Percentiles rank a stretch among this genome's conserved stretches.
Evolutionary conservation across 768 basidiomycete species (phyloP).

Genomic region (Porpolomopsis calyptriformis): DNA sequence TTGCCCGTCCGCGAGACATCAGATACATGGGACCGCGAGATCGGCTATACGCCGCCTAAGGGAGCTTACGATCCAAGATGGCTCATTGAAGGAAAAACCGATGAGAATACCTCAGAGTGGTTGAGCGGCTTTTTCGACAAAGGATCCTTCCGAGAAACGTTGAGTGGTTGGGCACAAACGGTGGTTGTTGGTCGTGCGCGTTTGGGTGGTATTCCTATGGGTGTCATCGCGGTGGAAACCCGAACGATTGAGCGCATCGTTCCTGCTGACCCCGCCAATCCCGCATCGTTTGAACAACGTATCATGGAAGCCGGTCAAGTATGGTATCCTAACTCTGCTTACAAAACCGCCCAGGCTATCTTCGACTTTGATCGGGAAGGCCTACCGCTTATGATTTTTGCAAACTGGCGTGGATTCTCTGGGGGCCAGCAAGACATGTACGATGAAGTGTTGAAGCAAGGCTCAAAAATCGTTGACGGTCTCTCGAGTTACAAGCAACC

Average conservation of each 20-base stretch:
- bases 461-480: constrained; percentile 97
- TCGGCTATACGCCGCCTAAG: constrained; percentile 84
- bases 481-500: constrained; percentile 95
- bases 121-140: constrained; percentile 93
- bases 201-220: constrained; percentile 92
- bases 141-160: constrained; percentile 95
- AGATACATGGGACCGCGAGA: constrained; percentile 88
- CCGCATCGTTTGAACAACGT: constrained; percentile 89
- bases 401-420: constrained; percentile 99
- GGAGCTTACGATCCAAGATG: constrained; percentile 94
- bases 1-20: constrained; percentile 66
- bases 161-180: constrained; percentile 98
- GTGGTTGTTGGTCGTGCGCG: constrained; percentile 96
- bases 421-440: constrained; percentile 99
- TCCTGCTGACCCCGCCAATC: constrained; percentile 96
- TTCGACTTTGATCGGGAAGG: constrained; percentile 98
- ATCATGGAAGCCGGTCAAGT: constrained; percentile 99
- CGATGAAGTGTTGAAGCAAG: constrained; percentile 93
- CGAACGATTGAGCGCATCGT: constrained; percentile 94
- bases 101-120: constrained; percentile 71
- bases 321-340: constrained; percentile 99
- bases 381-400: constrained; percentile 94
- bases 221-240: constrained; percentile 97
- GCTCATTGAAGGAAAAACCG: constrained; percentile 92
- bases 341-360: constrained; percentile 99